phyloP scores from a whole-genome alignment of 768 basidiomycete genomes.

The Suillus americanus region DNA sequence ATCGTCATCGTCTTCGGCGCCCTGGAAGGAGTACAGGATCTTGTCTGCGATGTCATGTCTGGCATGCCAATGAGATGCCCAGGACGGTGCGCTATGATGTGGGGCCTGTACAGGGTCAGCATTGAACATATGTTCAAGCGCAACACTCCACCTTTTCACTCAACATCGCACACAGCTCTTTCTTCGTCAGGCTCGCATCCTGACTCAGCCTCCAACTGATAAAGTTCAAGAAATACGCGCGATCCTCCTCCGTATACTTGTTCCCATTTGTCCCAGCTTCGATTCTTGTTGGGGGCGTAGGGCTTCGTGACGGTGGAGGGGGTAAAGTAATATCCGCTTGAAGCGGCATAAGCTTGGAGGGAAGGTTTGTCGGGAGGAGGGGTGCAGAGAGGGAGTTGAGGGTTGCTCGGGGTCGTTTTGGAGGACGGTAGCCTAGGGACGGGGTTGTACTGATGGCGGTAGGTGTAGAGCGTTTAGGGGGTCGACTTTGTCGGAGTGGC shows the following conservation, averaged over 20 bases:
- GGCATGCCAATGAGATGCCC: slow-evolving; percentile 67
- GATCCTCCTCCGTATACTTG: slow-evolving; percentile 66
- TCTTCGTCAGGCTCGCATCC: slow-evolving; percentile 52
- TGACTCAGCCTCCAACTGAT: slow-evolving; percentile 59
- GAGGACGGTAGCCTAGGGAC: slow-evolving; percentile 24
- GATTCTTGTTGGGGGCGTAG: slow-evolving; percentile 58
- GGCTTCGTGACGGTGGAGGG: slow-evolving; percentile 65
- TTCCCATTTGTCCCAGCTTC: slow-evolving; percentile 50
- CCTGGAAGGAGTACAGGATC: slow-evolving; percentile 45
- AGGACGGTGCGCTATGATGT: slow-evolving; percentile 61
- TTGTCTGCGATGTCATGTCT: slow-evolving; percentile 68
- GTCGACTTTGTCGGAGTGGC: slow-evolving; percentile 27
- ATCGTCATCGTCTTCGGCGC: slow-evolving; percentile 39
- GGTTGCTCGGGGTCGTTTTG: slow-evolving; percentile 39
- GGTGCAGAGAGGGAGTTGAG: slow-evolving; percentile 61
- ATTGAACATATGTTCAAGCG: background rate
- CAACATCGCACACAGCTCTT: slow-evolving; percentile 53
- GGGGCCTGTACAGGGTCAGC: slow-evolving; percentile 47
- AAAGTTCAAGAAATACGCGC: slow-evolving; percentile 65
- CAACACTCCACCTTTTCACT: slow-evolving; percentile 46
- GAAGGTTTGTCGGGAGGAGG: slow-evolving; percentile 29
- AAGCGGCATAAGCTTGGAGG: slow-evolving; percentile 54
- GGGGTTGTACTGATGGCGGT: slow-evolving; percentile 19
- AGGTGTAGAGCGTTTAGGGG: slow-evolving; percentile 20
- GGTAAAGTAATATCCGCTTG: slow-evolving; percentile 60